Evolutionary conservation across 768 basidiomycete species (phyloP).

Genomic region (Strobilomyces echinocephalus): DNA sequence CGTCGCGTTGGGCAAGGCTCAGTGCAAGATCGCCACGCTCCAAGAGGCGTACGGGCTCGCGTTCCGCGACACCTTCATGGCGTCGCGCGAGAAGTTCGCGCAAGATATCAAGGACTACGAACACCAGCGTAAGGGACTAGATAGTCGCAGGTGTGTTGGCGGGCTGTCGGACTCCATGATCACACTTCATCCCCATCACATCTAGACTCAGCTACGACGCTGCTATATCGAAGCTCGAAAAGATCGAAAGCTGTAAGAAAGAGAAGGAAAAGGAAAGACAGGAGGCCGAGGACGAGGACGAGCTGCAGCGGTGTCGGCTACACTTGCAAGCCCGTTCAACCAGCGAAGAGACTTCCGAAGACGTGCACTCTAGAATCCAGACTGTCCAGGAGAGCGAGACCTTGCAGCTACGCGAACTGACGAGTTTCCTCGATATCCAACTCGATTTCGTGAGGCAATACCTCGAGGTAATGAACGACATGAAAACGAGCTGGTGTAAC

Average conservation of each 20-base stretch:
- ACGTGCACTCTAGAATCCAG: slow-evolving; percentile 75
- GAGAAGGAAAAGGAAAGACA: slow-evolving; percentile 69
- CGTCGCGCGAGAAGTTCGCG: slow-evolving; percentile 57
- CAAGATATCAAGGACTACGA: slow-evolving; percentile 85
- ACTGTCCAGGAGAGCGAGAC: slow-evolving; percentile 77
- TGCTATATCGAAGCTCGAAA: slow-evolving; percentile 64
- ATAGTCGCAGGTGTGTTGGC: slow-evolving; percentile 64
- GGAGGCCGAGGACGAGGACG: slow-evolving; percentile 84
- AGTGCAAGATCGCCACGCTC: slow-evolving; percentile 78
- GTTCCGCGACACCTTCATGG: slow-evolving; percentile 69
- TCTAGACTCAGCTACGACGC: slow-evolving; percentile 73
- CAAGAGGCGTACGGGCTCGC: slow-evolving; percentile 78
- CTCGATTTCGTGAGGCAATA: slow-evolving; percentile 71
- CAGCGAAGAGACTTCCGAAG: slow-evolving; percentile 84
- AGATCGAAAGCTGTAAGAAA: slow-evolving; percentile 67
- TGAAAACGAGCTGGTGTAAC: slow-evolving; percentile 62
- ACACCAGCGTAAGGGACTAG: slow-evolving; percentile 75
- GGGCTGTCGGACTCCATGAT: not conserved
- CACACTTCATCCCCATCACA: not conserved
- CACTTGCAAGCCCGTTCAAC: slow-evolving; percentile 59
- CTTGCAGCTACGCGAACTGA: slow-evolving; percentile 65
- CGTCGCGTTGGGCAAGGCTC: slow-evolving; percentile 72
- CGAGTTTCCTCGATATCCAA: slow-evolving; percentile 67
- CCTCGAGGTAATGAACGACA: slow-evolving; percentile 65
- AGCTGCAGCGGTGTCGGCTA: slow-evolving; percentile 62